phyloP scores from a whole-genome alignment of 176 grass and related monocot species.

The Otatea glauca region DNA sequence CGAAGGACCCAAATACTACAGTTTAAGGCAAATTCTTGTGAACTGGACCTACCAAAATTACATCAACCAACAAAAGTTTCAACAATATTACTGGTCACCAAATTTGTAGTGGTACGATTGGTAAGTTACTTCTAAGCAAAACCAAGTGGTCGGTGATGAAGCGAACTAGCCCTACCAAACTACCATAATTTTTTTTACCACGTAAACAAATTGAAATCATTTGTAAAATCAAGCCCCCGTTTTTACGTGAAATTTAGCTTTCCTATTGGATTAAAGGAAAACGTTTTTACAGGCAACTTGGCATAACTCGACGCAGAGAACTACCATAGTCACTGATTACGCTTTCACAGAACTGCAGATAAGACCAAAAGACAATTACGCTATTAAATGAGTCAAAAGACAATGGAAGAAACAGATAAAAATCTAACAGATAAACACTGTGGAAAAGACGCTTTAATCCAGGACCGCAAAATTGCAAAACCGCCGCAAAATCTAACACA shows the following conservation, averaged over 20 bases:
- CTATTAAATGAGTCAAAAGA: neutral
- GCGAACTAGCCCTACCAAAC: constrained; percentile 32
- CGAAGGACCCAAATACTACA: neutral
- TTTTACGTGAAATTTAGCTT: constrained; percentile 22
- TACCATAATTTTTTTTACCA: constrained; percentile 34
- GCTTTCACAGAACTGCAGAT: constrained; percentile 3
- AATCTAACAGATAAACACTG: constrained; percentile 19
- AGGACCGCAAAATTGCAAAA: constrained; percentile 28
- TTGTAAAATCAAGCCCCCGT: neutral
- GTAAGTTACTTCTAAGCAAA: constrained; percentile 53
- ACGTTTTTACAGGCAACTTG: constrained; percentile 4
- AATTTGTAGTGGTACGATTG: constrained; percentile 11
- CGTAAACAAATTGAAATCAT: constrained; percentile 10
- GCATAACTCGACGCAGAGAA: constrained; percentile 16
- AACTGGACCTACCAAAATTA: neutral
- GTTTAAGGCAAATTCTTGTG: neutral
- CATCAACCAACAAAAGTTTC: constrained; percentile 31
- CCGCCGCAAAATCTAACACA: neutral
- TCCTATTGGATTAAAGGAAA: neutral
- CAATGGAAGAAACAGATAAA: constrained; percentile 7
- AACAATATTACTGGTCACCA: constrained; percentile 32
- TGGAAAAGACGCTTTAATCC: constrained; percentile 26
- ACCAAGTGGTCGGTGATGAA: constrained; percentile 43
- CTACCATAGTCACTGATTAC: constrained; percentile 2
- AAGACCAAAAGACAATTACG: constrained; percentile 1